A percentile compares a stretch with the other conserved stretches of the same genome.
These are phyloP conservation scores for Delitschia confertaspora DNA, from an alignment of 495 filamentous ascomycete genomes.

Conservation along the genomic window DNA sequence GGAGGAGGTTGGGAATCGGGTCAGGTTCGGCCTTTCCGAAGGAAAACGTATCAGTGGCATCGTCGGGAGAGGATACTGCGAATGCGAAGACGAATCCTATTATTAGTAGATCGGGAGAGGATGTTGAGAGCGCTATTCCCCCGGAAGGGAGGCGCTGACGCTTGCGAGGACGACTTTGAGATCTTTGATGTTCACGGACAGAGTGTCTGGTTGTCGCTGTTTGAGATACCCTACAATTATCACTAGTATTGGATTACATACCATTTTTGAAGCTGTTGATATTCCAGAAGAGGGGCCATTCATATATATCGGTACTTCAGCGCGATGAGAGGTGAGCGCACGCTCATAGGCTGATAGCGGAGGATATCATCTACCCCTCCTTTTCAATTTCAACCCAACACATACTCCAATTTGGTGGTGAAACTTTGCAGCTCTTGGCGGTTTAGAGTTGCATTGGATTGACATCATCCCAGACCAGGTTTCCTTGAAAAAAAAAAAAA, in stretches of 20 bases:
- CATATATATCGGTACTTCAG: too few relatives aligned
- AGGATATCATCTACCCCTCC: too few relatives aligned
- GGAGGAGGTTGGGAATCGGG: constrained; percentile 28
- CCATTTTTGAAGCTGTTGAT: constrained; percentile 1
- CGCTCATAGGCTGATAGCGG: too few relatives aligned
- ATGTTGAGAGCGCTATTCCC: constrained; percentile 26
- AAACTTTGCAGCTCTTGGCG: too few relatives aligned
- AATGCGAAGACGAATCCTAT: constrained; percentile 10
- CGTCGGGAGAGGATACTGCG: constrained; percentile 7
- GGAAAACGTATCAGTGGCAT: background rate
- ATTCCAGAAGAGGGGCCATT: too few relatives aligned
- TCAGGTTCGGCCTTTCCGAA: constrained; percentile 8
- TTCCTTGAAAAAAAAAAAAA: too few relatives aligned
- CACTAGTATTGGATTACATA: background rate
- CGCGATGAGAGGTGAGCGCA: too few relatives aligned
- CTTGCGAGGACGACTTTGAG: background rate
- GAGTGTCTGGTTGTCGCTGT: constrained; percentile 2
- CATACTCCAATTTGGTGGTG: too few relatives aligned
- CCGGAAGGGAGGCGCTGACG: constrained; percentile 17
- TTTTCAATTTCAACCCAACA: too few relatives aligned
- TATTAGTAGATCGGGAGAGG: constrained; percentile 16
- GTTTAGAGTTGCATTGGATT: too few relatives aligned
- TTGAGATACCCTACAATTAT: background rate
- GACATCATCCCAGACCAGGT: too few relatives aligned
- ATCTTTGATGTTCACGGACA: background rate